Evolutionary conservation across 345 rosid genomes (phyloP), one percentile per base, ranked within the genome.

Genomic region (Atalantia buxifolia): DNA sequence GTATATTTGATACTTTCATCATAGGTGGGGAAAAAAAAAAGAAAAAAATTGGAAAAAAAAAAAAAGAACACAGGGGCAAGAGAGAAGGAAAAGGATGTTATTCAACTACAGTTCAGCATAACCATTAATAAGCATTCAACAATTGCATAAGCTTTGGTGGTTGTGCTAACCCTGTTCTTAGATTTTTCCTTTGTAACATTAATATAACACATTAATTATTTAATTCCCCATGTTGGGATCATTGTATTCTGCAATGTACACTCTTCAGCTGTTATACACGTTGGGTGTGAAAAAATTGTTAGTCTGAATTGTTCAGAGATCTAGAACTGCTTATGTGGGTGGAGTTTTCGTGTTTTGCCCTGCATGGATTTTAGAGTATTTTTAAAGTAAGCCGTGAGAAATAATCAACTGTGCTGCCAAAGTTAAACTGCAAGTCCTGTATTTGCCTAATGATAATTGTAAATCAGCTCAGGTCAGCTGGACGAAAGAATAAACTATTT

Each of bases 1-100:
- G 80, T 69, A 77, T 61, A 79, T 72, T 61, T 16, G 56, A 36
- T 62, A 56, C 21, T 62, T 28, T 62, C 72, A 24, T 64, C 66
- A 9, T 42, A 9, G 31, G 16, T 24, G 4, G 19, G 9, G 3
- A 31, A 35, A 35, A 55, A 76, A 76, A 25, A 9, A 55, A 33
- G 18, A 33, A 22, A 2, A 8, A 61, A 65, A 48, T 10, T 21
- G 36, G 6, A 53, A 21, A 21, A 22, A 64, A 8, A 30, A 13
- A 35, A 27, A 4, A 7, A 68, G 19, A 33, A 57, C 27, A 18
- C 0, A 8, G 13, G 22, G 21, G 21, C 6, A 16, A 18, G 22
- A n/a, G 8, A 27, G 22, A 18, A 64, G 33, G 7, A 56, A 19
- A 12, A 21, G 14, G 6, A 24, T 25, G 22, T 69, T 19, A 0